These are phyloP conservation scores for Clavariopsis aquatica DNA, from an alignment of 495 filamentous ascomycete genomes.

Conservation along the genomic window DNA sequence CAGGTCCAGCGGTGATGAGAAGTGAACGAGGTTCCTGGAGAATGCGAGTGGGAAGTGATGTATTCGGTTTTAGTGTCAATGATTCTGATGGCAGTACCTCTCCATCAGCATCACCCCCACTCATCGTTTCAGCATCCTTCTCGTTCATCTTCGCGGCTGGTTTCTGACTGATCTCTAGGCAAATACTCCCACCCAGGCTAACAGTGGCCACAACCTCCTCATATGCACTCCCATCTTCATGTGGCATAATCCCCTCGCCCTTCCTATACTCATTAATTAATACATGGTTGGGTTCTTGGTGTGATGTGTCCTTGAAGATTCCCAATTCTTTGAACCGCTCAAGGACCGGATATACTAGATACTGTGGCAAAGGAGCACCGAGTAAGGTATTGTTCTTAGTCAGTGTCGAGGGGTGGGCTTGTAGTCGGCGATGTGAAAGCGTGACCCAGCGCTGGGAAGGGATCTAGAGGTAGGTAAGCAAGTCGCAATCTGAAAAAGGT, in stretches of 20 bases:
- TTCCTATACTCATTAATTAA: slow-evolving; percentile 89
- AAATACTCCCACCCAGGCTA: slow-evolving; percentile 73
- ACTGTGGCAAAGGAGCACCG: slow-evolving; percentile 70
- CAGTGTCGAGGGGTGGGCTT: slow-evolving; percentile 84
- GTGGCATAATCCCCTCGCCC: slow-evolving; percentile 92
- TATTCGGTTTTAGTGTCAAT: neutral
- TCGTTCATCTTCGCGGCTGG: slow-evolving; percentile 45
- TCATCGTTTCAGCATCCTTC: neutral
- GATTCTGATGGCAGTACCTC: neutral
- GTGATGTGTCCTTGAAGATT: slow-evolving; percentile 72
- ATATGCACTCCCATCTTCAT: slow-evolving; percentile 91
- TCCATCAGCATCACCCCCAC: slow-evolving; percentile 14
- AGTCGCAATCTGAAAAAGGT: no score
- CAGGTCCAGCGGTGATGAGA: slow-evolving; percentile 43
- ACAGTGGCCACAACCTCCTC: slow-evolving; percentile 86
- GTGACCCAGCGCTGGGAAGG: slow-evolving; percentile 69
- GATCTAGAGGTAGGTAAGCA: slow-evolving; percentile 32
- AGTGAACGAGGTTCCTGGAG: slow-evolving; percentile 75
- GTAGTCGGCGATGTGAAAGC: slow-evolving; percentile 81
- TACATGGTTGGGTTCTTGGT: slow-evolving; percentile 81
- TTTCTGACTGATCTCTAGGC: slow-evolving; percentile 76
- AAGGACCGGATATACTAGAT: slow-evolving; percentile 72
- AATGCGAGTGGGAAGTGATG: slow-evolving; percentile 60
- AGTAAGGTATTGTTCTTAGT: slow-evolving; percentile 72
- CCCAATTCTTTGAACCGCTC: slow-evolving; percentile 60